Percentiles rank a stretch among this genome's conserved stretches.
Conservation (phyloP, 208 protist genomes). For the Crithidia fasciculata region DNA sequence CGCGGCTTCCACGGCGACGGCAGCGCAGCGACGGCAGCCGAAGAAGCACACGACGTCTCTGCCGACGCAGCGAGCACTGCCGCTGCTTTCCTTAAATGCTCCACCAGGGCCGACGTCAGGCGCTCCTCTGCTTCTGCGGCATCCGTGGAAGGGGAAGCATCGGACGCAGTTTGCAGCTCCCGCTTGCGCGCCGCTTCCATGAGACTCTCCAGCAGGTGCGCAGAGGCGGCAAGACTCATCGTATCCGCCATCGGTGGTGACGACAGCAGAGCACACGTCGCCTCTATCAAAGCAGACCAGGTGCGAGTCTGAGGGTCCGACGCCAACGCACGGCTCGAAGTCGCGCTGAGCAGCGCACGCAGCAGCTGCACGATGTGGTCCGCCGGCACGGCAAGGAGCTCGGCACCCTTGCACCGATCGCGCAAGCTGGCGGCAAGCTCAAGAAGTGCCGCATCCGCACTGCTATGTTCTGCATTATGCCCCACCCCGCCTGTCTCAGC, state of each 20-base stretch:
- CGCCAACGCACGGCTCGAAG: too few species aligned
- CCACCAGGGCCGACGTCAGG: not conserved
- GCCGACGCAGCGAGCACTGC: not conserved
- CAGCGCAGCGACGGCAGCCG: not conserved
- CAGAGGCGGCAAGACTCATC: not conserved
- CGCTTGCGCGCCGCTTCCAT: not conserved
- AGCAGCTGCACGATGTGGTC: slow-evolving; percentile 11
- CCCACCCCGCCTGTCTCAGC: not conserved
- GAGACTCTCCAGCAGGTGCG: not conserved
- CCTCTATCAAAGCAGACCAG: slow-evolving; percentile 1
- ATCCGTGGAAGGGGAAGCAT: too few species aligned
- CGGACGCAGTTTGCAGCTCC: not conserved
- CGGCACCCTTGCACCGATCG: slow-evolving; percentile 7
- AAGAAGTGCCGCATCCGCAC: not conserved
- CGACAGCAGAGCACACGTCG: not conserved
- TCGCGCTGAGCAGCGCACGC: not conserved
- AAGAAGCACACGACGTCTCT: not conserved
- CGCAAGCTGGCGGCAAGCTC: slow-evolving; percentile 11
- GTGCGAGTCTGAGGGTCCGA: not conserved
- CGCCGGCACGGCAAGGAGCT: slow-evolving; percentile 9
- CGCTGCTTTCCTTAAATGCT: not conserved
- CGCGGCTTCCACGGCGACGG: not conserved
- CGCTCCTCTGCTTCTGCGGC: not conserved
- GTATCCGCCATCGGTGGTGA: not conserved
- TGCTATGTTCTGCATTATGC: not conserved